A percentile compares a stretch with the other conserved stretches of the same genome.
Evolutionary conservation across 352 stramenopile genomes (phyloP).

Genomic region (Phytophthora europaea): DNA sequence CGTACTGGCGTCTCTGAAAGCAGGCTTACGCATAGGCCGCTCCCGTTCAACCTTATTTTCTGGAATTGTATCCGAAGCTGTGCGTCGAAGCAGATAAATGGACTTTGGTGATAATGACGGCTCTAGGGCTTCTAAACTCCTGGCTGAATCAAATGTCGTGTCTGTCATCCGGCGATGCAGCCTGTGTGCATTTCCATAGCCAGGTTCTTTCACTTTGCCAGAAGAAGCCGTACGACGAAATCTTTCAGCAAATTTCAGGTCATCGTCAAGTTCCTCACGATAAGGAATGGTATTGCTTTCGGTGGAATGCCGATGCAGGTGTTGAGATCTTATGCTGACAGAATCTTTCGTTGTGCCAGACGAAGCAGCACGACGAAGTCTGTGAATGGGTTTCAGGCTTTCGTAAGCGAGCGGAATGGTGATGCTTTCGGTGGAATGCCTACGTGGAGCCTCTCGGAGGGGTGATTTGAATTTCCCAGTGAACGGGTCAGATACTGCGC

Average conservation of each 20-base stretch:
- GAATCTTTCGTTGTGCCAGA: not conserved
- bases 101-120: not conserved
- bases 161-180: slow-evolving; percentile 6
- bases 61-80: slow-evolving; percentile 23
- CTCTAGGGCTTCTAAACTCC: not conserved
- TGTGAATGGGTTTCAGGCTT: not conserved
- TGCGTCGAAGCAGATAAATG: slow-evolving; percentile 17
- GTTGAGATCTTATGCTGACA: not conserved
- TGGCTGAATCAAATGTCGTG: not conserved
- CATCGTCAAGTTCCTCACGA: not conserved
- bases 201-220: not conserved
- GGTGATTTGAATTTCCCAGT: not conserved
- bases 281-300: not conserved
- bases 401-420: not conserved
- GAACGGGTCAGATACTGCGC: slow-evolving; percentile 3
- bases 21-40: not conserved
- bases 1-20: not conserved
- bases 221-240: slow-evolving; percentile 6
- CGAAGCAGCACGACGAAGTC: slow-evolving; percentile 1
- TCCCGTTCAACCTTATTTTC: slow-evolving; percentile 12
- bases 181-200: not conserved
- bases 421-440: slow-evolving; percentile 2
- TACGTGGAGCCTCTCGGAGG: not conserved
- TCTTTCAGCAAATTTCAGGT: not conserved
- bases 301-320: not conserved